Evolutionary conservation across 2,329 filamentous ascomycete species (phyloP).

Genomic region (Verruconis gallopava): DNA sequence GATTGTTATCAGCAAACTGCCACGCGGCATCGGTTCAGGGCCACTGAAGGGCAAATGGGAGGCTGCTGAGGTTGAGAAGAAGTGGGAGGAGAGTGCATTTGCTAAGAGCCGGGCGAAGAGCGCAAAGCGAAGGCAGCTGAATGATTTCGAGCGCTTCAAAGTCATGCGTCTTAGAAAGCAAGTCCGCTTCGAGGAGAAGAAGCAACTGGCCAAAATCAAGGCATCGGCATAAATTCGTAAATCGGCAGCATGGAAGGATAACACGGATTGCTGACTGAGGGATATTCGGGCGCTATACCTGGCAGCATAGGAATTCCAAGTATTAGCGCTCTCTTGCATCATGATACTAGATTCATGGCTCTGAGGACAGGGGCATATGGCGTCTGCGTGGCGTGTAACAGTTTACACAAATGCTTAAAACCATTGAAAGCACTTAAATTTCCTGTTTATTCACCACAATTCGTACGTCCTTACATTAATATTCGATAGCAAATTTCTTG

Average conservation of each 20-base stretch:
- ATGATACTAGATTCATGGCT: slow-evolving; percentile 11
- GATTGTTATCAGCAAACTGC: slow-evolving; percentile 74
- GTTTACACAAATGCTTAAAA: slow-evolving; percentile 12
- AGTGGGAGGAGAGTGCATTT: slow-evolving; percentile 86
- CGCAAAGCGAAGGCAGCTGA: slow-evolving; percentile 77
- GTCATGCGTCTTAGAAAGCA: slow-evolving; percentile 99
- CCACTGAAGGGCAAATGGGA: slow-evolving; percentile 82
- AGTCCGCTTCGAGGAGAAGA: slow-evolving; percentile 95
- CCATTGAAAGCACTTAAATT: slow-evolving; percentile 10
- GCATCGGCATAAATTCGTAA: slow-evolving; percentile 36
- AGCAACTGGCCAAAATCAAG: slow-evolving; percentile 88
- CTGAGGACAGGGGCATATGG: slow-evolving; percentile 22
- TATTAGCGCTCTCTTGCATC: slow-evolving; percentile 8
- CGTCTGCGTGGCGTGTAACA: slow-evolving; percentile 26
- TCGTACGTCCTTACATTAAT: not conserved
- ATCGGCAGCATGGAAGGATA: slow-evolving; percentile 19
- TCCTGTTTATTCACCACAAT: not conserved
- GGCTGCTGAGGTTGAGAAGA: slow-evolving; percentile 78
- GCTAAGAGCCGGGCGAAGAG: slow-evolving; percentile 84
- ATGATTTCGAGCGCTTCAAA: slow-evolving; percentile 99
- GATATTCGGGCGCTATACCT: too few species aligned
- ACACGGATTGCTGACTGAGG: slow-evolving; percentile 17
- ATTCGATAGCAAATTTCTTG: too few species aligned
- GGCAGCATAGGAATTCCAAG: slow-evolving; percentile 15
- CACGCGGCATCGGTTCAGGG: slow-evolving; percentile 71